These are phyloP conservation scores for Penstemon newberryi DNA, from an alignment of 257 asterid genomes.

Conservation along the genomic window DNA sequence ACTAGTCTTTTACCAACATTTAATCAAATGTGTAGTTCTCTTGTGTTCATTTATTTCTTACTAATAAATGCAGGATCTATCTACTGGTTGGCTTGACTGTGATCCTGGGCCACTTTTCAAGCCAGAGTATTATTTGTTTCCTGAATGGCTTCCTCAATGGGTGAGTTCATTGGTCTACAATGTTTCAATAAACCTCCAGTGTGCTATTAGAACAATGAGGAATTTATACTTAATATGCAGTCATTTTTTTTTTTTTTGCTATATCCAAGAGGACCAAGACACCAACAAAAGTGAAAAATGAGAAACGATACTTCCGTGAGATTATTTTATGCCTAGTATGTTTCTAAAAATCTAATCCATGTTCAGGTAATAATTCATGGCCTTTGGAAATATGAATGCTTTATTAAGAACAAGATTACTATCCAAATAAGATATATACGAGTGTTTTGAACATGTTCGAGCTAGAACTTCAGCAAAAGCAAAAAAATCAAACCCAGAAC, in stretches of 20 bases:
- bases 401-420: background rate
- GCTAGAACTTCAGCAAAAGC: background rate
- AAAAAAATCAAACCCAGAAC: too few species aligned
- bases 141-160: slow-evolving; percentile 44
- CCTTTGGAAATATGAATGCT: too few species aligned
- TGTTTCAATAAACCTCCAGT: background rate
- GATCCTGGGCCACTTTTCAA: slow-evolving; percentile 62
- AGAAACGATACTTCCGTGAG: background rate
- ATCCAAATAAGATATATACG: background rate
- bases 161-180: slow-evolving; percentile 28
- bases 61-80: slow-evolving; percentile 53
- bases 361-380: too few species aligned
- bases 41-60: slow-evolving; percentile 28
- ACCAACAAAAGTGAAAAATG: background rate
- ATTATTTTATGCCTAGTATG: background rate
- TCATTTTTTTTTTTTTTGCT: too few species aligned
- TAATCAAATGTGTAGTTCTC: background rate
- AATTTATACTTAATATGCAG: background rate
- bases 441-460: background rate
- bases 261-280: background rate
- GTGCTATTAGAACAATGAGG: background rate
- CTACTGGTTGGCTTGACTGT: slow-evolving; percentile 65
- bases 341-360: background rate
- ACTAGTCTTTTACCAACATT: background rate
- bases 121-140: slow-evolving; percentile 44